phyloP scores from a whole-genome alignment of 2,329 filamentous ascomycete genomes.

The Knufia fluminis region DNA sequence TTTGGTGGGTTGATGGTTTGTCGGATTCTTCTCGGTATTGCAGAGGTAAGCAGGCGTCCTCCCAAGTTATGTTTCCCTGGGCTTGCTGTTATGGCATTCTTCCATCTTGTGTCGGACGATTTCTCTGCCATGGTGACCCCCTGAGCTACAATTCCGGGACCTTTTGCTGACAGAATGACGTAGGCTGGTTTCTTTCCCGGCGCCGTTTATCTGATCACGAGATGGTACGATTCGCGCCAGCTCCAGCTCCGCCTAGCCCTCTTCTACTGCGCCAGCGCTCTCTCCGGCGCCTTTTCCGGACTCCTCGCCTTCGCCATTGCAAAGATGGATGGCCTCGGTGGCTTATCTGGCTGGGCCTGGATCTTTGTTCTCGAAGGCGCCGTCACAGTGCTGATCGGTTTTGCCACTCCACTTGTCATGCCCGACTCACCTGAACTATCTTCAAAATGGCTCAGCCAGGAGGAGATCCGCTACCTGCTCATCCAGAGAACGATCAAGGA shows the following conservation, averaged over 20 bases:
- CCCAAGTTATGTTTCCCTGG: constrained; percentile 22
- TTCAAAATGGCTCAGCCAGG: constrained; percentile 25
- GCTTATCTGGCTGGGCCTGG: constrained; percentile 41
- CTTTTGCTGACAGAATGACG: neutral
- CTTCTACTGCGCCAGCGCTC: constrained; percentile 26
- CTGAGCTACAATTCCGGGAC: too few relatives aligned
- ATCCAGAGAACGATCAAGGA: constrained; percentile 27
- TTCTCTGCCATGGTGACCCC: too few relatives aligned
- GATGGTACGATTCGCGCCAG: constrained; percentile 37
- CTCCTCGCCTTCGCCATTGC: constrained; percentile 20
- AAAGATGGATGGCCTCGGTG: constrained; percentile 42
- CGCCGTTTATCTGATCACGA: constrained; percentile 29
- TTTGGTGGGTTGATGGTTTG: constrained; percentile 34
- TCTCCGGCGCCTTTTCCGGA: constrained; percentile 18
- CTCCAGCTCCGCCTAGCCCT: constrained; percentile 36
- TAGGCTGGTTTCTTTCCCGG: constrained; percentile 26
- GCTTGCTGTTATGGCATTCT: neutral
- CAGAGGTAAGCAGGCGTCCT: constrained; percentile 34
- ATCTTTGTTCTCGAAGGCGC: constrained; percentile 47
- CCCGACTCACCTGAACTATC: constrained; percentile 34
- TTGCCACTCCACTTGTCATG: constrained; percentile 35
- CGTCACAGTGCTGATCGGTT: constrained; percentile 34
- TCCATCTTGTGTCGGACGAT: too few relatives aligned
- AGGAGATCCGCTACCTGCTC: constrained; percentile 28
- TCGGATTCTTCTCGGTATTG: constrained; percentile 31